These are phyloP conservation scores for Omphalotus guepiniiformis DNA, from an alignment of 768 basidiomycete genomes.

Conservation along the genomic window DNA sequence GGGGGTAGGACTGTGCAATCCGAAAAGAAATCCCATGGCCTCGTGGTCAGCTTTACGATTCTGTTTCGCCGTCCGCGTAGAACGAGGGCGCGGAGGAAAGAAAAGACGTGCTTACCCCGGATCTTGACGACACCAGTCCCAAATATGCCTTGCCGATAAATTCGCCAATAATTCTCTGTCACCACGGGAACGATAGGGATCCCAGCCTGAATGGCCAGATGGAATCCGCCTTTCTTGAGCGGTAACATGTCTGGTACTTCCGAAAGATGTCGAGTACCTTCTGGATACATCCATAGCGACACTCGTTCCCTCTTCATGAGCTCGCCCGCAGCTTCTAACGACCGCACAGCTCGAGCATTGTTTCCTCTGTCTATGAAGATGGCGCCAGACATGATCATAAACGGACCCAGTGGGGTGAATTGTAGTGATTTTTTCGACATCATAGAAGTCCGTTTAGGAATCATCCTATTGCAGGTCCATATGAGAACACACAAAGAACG, in stretches of 20 bases:
- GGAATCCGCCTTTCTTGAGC: slow-evolving; percentile 98
- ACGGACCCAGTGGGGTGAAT: slow-evolving; percentile 86
- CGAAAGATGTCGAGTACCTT: slow-evolving; percentile 83
- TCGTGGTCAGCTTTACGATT: slow-evolving; percentile 1
- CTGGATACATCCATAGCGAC: slow-evolving; percentile 93
- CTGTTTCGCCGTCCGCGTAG: too few species aligned
- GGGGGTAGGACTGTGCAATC: slow-evolving; percentile 78
- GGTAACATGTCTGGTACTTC: slow-evolving; percentile 67
- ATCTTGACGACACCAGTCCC: slow-evolving; percentile 74
- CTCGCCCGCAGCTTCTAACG: slow-evolving; percentile 72
- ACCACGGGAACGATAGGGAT: slow-evolving; percentile 92
- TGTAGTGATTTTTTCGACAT: slow-evolving; percentile 91
- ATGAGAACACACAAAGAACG: slow-evolving; percentile 5
- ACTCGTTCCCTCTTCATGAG: slow-evolving; percentile 66
- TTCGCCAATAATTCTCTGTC: slow-evolving; percentile 87
- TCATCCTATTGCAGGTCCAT: slow-evolving; percentile 45
- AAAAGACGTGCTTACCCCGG: slow-evolving; percentile 52
- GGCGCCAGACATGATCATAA: slow-evolving; percentile 84
- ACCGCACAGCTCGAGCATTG: slow-evolving; percentile 65
- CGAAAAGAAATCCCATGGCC: neutral
- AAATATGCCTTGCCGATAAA: slow-evolving; percentile 79
- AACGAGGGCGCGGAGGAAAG: slow-evolving; percentile 3
- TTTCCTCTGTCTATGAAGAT: slow-evolving; percentile 91
- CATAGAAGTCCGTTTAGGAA: slow-evolving; percentile 80
- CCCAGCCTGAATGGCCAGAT: slow-evolving; percentile 86